Evolutionary conservation across 2,329 filamentous ascomycete genomes (phyloP).

Genomic region (Coniochaeta pulveracea): DNA sequence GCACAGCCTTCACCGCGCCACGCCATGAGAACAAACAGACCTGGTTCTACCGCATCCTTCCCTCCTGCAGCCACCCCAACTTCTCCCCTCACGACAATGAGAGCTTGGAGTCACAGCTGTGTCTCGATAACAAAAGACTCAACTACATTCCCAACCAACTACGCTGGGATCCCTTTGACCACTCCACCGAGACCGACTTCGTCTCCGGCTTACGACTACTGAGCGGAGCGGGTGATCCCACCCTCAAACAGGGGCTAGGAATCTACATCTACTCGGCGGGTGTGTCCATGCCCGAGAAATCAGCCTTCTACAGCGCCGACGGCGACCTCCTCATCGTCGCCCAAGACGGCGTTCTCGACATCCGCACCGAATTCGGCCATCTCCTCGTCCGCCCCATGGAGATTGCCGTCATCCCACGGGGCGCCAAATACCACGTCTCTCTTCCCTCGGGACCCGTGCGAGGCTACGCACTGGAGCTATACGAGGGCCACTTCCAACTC

Average conservation of each 20-base stretch:
- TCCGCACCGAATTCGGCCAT: slow-evolving; percentile 66
- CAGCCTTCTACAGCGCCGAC: slow-evolving; percentile 77
- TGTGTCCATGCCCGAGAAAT: slow-evolving; percentile 60
- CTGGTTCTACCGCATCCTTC: slow-evolving; percentile 61
- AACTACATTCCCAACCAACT: slow-evolving; percentile 73
- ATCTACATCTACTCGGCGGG: slow-evolving; percentile 75
- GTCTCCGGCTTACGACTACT: slow-evolving; percentile 54
- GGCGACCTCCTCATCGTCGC: slow-evolving; percentile 69
- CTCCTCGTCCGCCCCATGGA: slow-evolving; percentile 69
- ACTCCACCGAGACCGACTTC: slow-evolving; percentile 45
- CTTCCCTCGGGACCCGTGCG: slow-evolving; percentile 49
- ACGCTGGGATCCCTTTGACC: slow-evolving; percentile 66
- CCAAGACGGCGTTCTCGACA: slow-evolving; percentile 63
- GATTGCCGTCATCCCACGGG: slow-evolving; percentile 65
- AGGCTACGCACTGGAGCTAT: slow-evolving; percentile 67
- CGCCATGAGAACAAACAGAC: slow-evolving; percentile 58
- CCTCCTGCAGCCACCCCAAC: slow-evolving; percentile 48
- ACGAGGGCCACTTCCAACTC: slow-evolving; percentile 59
- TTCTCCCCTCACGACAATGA: slow-evolving; percentile 27
- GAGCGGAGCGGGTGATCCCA: slow-evolving; percentile 69
- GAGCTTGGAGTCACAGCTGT: too few species aligned
- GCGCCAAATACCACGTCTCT: slow-evolving; percentile 62
- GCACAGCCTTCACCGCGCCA: slow-evolving; percentile 60
- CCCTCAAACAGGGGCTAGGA: slow-evolving; percentile 66
- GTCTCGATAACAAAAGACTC: too few species aligned